A percentile compares a stretch with the other conserved stretches of the same genome.
phyloP scores from a whole-genome alignment of 1,139 yeast genomes.

The Williopsis jadinii region DNA sequence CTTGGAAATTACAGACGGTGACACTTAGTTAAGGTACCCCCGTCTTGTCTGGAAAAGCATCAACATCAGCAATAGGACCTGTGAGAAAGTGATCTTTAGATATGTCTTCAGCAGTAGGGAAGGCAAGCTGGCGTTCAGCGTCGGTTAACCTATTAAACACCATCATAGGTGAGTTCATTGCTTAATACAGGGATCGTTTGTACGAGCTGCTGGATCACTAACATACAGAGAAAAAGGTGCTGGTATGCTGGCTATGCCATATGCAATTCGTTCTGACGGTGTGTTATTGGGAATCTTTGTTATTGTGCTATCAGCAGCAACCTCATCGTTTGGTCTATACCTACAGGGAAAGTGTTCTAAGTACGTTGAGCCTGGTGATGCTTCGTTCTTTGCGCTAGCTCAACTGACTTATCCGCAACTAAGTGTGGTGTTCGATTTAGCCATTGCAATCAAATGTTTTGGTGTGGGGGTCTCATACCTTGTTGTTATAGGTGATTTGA shows the following conservation, averaged over 20 bases:
- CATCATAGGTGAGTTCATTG: slow-evolving; percentile 35
- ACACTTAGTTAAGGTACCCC: too few species aligned
- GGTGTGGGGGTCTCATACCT: slow-evolving; percentile 76
- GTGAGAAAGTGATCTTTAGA: too few species aligned
- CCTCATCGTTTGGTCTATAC: slow-evolving; percentile 69
- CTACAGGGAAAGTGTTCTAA: slow-evolving; percentile 60
- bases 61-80: too few species aligned
- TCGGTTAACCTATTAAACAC: slow-evolving; percentile 61
- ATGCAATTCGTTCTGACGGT: slow-evolving; percentile 85
- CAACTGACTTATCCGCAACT: slow-evolving; percentile 75
- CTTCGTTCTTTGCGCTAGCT: slow-evolving; percentile 79
- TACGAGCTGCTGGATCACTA: too few species aligned
- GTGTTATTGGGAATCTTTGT: slow-evolving; percentile 59
- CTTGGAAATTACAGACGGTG: too few species aligned
- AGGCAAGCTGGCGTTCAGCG: slow-evolving; percentile 24
- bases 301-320: slow-evolving; percentile 59
- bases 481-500: slow-evolving; percentile 70
- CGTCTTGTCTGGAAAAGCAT: too few species aligned
- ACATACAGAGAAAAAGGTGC: slow-evolving; percentile 40
- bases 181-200: too few species aligned
- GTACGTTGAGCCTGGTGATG: slow-evolving; percentile 56
- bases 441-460: slow-evolving; percentile 83
- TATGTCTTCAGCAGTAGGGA: slow-evolving; percentile 3
- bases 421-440: slow-evolving; percentile 78
- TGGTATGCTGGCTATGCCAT: slow-evolving; percentile 91